Base-by-base conservation (phyloP, 768 basidiomycete species). In the Tylopilus vinaceipallidus region DNA sequence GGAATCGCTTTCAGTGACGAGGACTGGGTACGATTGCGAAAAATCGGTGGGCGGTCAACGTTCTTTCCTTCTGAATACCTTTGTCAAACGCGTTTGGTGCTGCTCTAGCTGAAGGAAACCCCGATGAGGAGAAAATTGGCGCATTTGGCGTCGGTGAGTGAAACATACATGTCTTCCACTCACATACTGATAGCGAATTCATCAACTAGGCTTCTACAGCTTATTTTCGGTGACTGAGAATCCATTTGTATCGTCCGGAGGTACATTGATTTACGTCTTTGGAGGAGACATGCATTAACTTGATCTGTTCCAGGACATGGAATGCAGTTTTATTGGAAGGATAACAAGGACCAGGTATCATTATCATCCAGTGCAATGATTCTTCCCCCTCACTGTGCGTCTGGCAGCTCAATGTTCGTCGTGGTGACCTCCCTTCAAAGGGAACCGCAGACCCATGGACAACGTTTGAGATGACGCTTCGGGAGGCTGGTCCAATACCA, bases 271-370 rank as follows among this genome's bases (percentile, higher is more conserved):
- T 26, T 13, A 29, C 34, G 3, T 26, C 26, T 37, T 22, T 14
- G 4, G 22, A 2, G n/a, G n/a, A n/a, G n/a, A n/a, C n/a, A n/a
- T n/a, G n/a, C n/a, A n/a, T n/a, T n/a, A n/a, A n/a, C n/a, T n/a
- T n/a, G n/a, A n/a, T n/a, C 52, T 34, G 22, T 55, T 42, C 53
- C 63, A 79, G 92, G 83, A 27, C 81, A 88, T 62, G 93, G 91
- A 83, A 95, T 95, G 93, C 87, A 84, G 0, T 98, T 97, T 65
- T 90, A 95, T 65, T 98, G 92, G 92, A 94, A 92, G 64, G 90
- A 89, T 60, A 88, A 87, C 59, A 91, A 88, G 60, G 91, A 94
- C 61, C 91, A 94, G 73, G 85, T 86, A 55, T 30, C 17, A 32
- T 22, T 33, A 8, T 40, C 38, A 27, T 23, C 24, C 7, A 19